Evolutionary conservation across 2,329 filamentous ascomycete genomes (phyloP).

Genomic region (Pestalotiopsis sp.): DNA sequence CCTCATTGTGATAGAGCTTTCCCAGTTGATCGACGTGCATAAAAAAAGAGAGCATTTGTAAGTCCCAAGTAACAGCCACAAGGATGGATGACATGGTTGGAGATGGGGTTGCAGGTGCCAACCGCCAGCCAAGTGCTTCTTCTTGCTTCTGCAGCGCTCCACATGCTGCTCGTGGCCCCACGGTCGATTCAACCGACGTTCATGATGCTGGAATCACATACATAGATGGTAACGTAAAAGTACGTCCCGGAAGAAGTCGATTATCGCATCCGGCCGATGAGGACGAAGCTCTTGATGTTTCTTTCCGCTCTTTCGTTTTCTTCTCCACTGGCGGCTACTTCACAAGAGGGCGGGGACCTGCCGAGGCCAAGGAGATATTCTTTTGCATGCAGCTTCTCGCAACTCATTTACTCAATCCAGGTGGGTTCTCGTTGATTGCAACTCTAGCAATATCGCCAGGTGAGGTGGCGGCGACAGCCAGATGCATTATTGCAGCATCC

Average conservation of each 20-base stretch:
- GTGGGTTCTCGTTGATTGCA: neutral
- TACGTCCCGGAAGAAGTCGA: neutral
- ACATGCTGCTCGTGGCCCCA: neutral
- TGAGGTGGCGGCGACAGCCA: neutral
- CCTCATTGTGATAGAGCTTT: neutral
- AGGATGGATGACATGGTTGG: neutral
- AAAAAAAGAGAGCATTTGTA: neutral
- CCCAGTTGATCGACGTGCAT: neutral
- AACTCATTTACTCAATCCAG: conserved; percentile 4
- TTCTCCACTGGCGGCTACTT: neutral
- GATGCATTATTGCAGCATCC: neutral
- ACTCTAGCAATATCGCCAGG: neutral
- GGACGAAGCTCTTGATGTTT: neutral
- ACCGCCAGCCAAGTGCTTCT: neutral
- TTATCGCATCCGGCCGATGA: neutral
- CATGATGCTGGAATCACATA: neutral
- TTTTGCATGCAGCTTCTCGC: neutral
- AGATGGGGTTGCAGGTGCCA: neutral
- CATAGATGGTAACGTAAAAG: neutral
- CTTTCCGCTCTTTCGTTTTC: neutral
- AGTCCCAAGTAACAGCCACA: neutral
- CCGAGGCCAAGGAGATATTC: neutral
- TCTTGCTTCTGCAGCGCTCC: neutral
- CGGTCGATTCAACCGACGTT: neutral
- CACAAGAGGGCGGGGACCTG: neutral